Evolutionary conservation across 768 basidiomycete species (phyloP).

Genomic region (Naematelia aurantialba): DNA sequence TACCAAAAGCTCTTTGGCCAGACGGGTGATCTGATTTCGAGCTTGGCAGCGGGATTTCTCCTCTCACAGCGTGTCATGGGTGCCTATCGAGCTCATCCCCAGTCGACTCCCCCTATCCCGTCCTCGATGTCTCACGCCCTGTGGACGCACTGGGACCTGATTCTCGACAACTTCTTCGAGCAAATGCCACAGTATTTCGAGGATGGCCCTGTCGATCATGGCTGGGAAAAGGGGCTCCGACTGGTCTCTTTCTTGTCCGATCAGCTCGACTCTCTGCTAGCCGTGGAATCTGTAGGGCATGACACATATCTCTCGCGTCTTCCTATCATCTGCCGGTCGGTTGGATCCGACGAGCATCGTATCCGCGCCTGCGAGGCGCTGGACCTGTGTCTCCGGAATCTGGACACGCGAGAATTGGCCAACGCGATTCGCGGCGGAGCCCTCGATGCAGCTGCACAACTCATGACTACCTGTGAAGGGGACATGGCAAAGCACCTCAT

Average conservation of each 20-base stretch:
- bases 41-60: constrained; percentile 34
- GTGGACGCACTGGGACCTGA: constrained; percentile 44
- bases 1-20: constrained; percentile 37
- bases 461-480: constrained; percentile 21
- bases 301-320: constrained; percentile 20
- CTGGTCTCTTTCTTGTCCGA: constrained; percentile 44
- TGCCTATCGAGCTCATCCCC: constrained; percentile 30
- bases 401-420: constrained; percentile 19
- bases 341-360: constrained; percentile 13
- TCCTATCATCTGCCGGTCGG: constrained; percentile 41
- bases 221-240: constrained; percentile 28
- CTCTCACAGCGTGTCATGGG: constrained; percentile 37
- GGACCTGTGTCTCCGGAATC: constrained; percentile 21
- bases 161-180: constrained; percentile 43
- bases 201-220: constrained; percentile 3
- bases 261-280: constrained; percentile 34
- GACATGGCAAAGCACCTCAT: constrained; percentile 20
- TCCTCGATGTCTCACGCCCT: constrained; percentile 28
- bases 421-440: constrained; percentile 35
- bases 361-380: constrained; percentile 27
- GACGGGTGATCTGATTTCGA: constrained; percentile 28
- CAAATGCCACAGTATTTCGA: constrained; percentile 39
- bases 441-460: constrained; percentile 29
- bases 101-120: constrained; percentile 36
- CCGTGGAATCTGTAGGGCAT: constrained; percentile 2